phyloP scores from a whole-genome alignment of 176 grass and related monocot genomes.

The Chloris gayana region DNA sequence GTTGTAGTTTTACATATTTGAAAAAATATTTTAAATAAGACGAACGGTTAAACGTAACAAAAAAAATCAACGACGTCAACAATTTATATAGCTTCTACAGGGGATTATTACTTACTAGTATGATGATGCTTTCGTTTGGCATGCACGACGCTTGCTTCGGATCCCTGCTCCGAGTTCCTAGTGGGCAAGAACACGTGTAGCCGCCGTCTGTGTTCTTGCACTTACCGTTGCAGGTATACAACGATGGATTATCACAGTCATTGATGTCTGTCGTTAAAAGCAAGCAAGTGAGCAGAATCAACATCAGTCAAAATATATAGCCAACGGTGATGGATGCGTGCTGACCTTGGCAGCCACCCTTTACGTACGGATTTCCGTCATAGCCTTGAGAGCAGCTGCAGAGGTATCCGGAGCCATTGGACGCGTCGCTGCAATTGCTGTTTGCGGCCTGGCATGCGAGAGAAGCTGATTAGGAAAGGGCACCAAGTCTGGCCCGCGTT shows the following conservation, averaged over 20 bases:
- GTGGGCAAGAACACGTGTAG: background rate
- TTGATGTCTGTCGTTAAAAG: background rate
- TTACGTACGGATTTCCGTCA: background rate
- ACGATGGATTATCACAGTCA: background rate
- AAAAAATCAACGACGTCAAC: too few species aligned
- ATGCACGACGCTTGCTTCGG: background rate
- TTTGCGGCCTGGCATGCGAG: background rate
- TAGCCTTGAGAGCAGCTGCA: constrained; percentile 1
- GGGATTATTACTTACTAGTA: too few species aligned
- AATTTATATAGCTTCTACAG: too few species aligned
- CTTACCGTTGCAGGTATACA: background rate
- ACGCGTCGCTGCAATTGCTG: background rate
- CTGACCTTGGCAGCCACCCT: background rate
- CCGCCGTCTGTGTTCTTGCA: background rate
- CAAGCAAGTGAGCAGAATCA: background rate
- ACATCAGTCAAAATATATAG: background rate
- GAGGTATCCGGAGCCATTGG: background rate
- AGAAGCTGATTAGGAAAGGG: too few species aligned
- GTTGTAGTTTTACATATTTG: too few species aligned
- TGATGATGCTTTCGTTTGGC: background rate
- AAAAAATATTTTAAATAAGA: too few species aligned
- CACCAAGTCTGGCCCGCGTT: too few species aligned
- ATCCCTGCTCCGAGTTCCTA: background rate
- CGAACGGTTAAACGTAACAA: too few species aligned
- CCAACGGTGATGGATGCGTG: background rate